Evolutionary conservation across 169 alveolate species (phyloP).

Genomic region (Theileria sp.): DNA sequence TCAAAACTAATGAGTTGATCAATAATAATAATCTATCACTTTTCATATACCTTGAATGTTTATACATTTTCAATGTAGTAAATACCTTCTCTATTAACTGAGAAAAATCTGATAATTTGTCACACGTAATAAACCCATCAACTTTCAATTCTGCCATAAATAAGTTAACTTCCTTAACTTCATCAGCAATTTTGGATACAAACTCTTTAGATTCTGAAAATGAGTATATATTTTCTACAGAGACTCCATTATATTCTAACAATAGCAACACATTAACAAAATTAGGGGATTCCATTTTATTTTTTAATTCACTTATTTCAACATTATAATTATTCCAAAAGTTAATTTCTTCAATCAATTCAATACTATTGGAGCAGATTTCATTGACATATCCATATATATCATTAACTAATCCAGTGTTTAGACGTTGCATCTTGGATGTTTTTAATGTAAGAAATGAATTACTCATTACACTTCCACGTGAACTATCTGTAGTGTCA

Average conservation of each 20-base stretch:
- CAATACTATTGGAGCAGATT: conserved; percentile 13
- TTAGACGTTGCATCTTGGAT: not conserved
- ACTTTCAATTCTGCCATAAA: not conserved
- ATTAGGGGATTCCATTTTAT: conserved; percentile 15
- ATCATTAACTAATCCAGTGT: not conserved
- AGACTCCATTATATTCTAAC: conserved; percentile 35
- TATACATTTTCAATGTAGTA: not conserved
- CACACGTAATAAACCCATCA: not conserved
- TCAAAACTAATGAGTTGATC: not conserved
- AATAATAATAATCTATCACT: not conserved
- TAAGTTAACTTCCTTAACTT: conserved; percentile 28
- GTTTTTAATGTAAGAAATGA: not conserved
- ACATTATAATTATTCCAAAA: conserved; percentile 37
- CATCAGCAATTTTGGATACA: not conserved
- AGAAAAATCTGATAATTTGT: not conserved
- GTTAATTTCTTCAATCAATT: conserved; percentile 23
- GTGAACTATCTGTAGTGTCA: not conserved
- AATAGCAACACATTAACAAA: conserved; percentile 18
- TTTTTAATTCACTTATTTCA: conserved; percentile 20
- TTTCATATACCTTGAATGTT: not conserved
- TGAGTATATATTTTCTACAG: conserved; percentile 32
- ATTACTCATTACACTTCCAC: not conserved
- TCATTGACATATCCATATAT: not conserved
- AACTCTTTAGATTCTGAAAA: conserved; percentile 28
- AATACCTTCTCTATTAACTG: not conserved